Conservation (phyloP, 129 eudicot genomes). For the Calendula officinalis region DNA sequence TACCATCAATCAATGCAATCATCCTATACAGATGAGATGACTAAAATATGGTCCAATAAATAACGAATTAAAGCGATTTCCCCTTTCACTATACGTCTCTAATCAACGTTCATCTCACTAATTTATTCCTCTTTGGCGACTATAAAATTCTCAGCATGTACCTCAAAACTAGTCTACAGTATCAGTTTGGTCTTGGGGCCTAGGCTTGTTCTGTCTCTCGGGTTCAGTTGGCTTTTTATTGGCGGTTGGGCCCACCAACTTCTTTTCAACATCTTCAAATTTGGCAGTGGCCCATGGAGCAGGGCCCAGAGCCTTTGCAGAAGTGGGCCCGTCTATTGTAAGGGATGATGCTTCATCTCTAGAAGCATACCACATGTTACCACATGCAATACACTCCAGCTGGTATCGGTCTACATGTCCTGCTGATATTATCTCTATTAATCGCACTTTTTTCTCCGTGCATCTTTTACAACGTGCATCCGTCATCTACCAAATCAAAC, state of each 20-base stretch:
- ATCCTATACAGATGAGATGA: too few species aligned
- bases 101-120: too few species aligned
- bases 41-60: too few species aligned
- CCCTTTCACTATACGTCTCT: too few species aligned
- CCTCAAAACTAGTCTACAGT: constrained; percentile 19
- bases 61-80: too few species aligned
- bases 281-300: constrained; percentile 89
- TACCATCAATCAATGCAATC: too few species aligned
- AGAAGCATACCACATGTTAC: constrained; percentile 85
- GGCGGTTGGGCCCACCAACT: constrained; percentile 52
- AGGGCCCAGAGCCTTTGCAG: constrained; percentile 54
- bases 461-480: constrained; percentile 98
- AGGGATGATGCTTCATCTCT: constrained; percentile 73
- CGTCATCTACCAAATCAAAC: constrained; percentile 84
- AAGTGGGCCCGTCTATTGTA: constrained; percentile 69
- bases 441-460: constrained; percentile 71
- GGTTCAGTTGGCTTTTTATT: constrained; percentile 57
- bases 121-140: too few species aligned
- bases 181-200: constrained; percentile 38
- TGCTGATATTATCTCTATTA: constrained; percentile 74
- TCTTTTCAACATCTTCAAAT: constrained; percentile 82
- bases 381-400: constrained; percentile 83
- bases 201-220: constrained; percentile 65
- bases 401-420: constrained; percentile 86
- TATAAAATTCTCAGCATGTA: too few species aligned